Evolutionary conservation across 208 protist genomes (phyloP), one percentile per base, ranked within the genome.

Genomic region (Wallacemonas sp.): DNA sequence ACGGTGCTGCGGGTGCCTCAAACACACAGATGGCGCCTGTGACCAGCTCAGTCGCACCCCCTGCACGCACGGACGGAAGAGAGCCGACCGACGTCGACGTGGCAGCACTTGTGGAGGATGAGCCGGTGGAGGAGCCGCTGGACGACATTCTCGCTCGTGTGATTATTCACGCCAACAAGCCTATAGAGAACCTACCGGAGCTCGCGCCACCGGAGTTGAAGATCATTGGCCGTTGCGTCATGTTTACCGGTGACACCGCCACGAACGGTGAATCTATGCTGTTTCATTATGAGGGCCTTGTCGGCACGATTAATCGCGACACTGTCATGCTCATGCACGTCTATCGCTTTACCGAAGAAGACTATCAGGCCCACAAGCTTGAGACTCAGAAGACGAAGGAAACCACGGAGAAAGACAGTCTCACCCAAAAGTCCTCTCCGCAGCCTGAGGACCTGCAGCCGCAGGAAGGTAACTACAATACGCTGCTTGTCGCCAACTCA

Each of bases 141-240:
- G 73, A 83, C 42, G 73, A 80, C 3, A 22, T 84, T 0, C 54
- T 86, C 1, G 50, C 45, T 9, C 68, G 44, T 8, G 57, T 60
- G 0, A 68, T 89, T 17, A 88, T 92, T 36, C 78, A 87, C 58
- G 34, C 53, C 0, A 65, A 91, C 52, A 71, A 65, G 24, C 76
- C 81, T 0, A 87, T 90, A 29, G 74, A 82, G 46, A 71, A 90
- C 41, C 34, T 95, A 30, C 89, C 89, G 15, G 2, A 44, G 12
- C 66, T 92, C 32, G 29, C 62, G 0, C 73, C 77, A 34, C 83
- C 80, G 1, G 85, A 95, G 70, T 65, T 95, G 42, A 89, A 88
- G 58, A 74, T 95, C 48, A 92, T 95, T 34, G 89, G 89, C 0
- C 83, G 85, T 22, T 85, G 77, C 46, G 83, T 95, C 27, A 85